Evolutionary conservation across 2,329 filamentous ascomycete genomes (phyloP).

Genomic region (Alternaria rosae): DNA sequence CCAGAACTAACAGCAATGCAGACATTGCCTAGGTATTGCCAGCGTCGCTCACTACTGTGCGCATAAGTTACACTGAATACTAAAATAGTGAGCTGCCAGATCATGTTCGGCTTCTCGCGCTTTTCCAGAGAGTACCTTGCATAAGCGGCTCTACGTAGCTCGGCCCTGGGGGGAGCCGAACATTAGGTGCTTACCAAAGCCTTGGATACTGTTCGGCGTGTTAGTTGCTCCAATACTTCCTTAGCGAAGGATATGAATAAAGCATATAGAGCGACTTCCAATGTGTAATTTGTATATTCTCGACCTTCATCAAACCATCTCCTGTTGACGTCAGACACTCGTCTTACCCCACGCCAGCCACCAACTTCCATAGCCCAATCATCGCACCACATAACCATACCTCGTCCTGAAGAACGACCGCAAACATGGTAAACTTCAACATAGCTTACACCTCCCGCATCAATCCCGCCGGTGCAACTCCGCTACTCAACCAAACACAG

Average conservation of each 20-base stretch:
- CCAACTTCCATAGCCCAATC: not conserved
- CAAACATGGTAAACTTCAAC: constrained; percentile 51
- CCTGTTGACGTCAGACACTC: not conserved
- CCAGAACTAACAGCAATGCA: not conserved
- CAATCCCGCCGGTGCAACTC: constrained; percentile 51
- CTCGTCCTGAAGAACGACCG: not conserved
- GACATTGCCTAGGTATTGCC: not conserved
- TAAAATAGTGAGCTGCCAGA: not conserved
- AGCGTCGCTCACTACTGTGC: not conserved
- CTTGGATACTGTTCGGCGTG: not conserved
- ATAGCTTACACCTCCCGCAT: constrained; percentile 54
- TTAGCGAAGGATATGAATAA: not conserved
- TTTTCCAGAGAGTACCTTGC: not conserved
- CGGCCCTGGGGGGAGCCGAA: constrained; percentile 15
- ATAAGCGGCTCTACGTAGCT: constrained; percentile 10
- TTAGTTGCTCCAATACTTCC: not conserved
- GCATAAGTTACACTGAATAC: not conserved
- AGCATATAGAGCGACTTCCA: not conserved
- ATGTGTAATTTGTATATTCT: not conserved
- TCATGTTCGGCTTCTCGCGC: constrained; percentile 1
- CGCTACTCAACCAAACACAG: constrained; percentile 48
- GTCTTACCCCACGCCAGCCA: not conserved
- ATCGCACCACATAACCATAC: not conserved
- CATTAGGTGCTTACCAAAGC: not conserved
- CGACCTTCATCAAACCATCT: not conserved